Base-by-base conservation (phyloP, 306 rosid genomes). In the Comarum palustre region DNA sequence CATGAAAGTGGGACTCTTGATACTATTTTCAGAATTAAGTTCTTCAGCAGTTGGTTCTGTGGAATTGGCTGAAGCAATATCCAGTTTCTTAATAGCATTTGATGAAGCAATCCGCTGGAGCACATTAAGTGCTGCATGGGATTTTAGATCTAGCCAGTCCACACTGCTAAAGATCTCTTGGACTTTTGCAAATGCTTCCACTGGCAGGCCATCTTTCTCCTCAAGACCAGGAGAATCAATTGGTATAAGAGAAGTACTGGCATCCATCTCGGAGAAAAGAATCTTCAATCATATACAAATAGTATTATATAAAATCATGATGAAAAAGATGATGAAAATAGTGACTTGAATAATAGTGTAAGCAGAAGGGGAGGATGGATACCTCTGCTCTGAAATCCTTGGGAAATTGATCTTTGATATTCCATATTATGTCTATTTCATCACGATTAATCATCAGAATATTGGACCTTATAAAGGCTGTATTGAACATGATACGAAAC, bases 341-440 rank as follows among this genome's bases (percentile, higher is more conserved):
- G 11, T 27, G 14, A 58, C 16, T 27, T 58, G 9, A 27, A 42
- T 5, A 38, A 63, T 22, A 24, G 22, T 68, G 59, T 75, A 74
- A 63, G 52, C 45, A 66, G 66, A 38, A 48, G 61, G 54, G 65
- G 75, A 62, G 55, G 55, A 85, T 50, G 59, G 77, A 61, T 86
- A 95, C 99, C 99, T 95, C 97, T 81, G 89, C 96, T 90, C 99
- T 90, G 77, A 95, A 91, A 75, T 83, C 84, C 87, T 90, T 83
- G 14, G 93, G 96, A 76, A 88, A 95, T 47, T 79, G 90, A 61
- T 95, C 97, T 75, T 87, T 90, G 59, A 73, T 76, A 74, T 86
- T 85, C 99, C 99, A 95, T 67, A 88, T 61, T 54, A 85, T 81
- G 81, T 95, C 99, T 69, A 95, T 86, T 71, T 95, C 99, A 58